Conservation (phyloP, 257 asterid genomes). For the Gynochthodes officinalis region DNA sequence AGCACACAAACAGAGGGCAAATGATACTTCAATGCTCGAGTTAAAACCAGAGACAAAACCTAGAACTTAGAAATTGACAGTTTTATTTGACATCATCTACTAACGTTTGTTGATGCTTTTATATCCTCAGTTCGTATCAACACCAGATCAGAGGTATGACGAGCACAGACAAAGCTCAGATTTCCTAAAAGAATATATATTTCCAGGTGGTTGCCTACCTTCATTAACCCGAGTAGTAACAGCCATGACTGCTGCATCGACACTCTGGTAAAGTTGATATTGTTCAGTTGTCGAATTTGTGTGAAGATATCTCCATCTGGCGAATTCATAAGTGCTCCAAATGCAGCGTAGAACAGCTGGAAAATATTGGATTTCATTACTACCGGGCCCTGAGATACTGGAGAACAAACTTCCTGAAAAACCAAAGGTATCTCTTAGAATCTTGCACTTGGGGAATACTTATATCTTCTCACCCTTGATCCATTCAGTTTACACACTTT, state of each 20-base stretch:
- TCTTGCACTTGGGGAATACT: no score
- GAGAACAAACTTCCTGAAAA: conserved; percentile 68
- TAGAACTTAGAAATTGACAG: no score
- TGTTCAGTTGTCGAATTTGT: not conserved
- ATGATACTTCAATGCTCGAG: not conserved
- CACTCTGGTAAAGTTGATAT: conserved; percentile 55
- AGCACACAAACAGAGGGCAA: no score
- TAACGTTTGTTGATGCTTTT: not conserved
- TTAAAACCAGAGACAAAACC: not conserved
- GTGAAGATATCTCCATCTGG: not conserved
- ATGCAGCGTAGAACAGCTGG: conserved; percentile 74
- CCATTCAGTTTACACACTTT: no score
- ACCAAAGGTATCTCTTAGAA: conserved; percentile 59
- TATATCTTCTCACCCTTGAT: no score
- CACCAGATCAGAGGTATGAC: conserved; percentile 71
- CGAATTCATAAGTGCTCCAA: no score
- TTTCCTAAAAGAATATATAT: conserved; percentile 76
- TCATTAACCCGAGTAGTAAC: conserved; percentile 68
- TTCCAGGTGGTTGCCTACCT: conserved; percentile 84
- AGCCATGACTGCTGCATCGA: conserved; percentile 77
- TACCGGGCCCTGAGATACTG: conserved; percentile 77
- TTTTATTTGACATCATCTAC: not conserved
- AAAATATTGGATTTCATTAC: conserved; percentile 82
- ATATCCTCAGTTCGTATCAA: conserved; percentile 70
- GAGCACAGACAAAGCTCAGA: conserved; percentile 78